Conservation (phyloP, 2,329 filamentous ascomycete species). For the Orbilia oligospora region DNA sequence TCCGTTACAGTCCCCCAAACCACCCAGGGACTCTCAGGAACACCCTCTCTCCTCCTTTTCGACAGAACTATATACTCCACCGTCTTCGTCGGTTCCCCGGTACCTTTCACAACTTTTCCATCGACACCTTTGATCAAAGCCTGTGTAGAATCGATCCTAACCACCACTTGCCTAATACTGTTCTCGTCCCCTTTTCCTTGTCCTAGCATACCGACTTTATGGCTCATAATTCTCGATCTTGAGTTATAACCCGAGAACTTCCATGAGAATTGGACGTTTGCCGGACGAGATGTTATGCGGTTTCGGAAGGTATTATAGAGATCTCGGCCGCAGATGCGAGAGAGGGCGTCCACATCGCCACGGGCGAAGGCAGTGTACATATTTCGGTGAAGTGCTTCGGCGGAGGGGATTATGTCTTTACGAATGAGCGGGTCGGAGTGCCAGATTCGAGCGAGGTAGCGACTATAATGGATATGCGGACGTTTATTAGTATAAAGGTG, state of each 20-base stretch:
- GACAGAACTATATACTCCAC: constrained; percentile 63
- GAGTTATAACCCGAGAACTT: constrained; percentile 61
- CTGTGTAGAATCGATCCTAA: constrained; percentile 63
- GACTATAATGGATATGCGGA: constrained; percentile 28
- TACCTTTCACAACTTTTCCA: constrained; percentile 60
- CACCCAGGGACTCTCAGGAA: constrained; percentile 61
- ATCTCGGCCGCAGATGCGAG: constrained; percentile 62
- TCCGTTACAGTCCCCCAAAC: constrained; percentile 64
- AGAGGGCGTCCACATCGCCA: constrained; percentile 62
- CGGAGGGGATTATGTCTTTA: constrained; percentile 59
- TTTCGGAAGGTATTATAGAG: constrained; percentile 62
- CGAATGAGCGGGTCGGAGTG: constrained; percentile 46
- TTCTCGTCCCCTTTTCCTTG: constrained; percentile 45
- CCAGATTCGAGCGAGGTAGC: constrained; percentile 50
- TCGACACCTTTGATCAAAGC: constrained; percentile 60
- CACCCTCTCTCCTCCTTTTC: constrained; percentile 60
- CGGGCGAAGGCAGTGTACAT: constrained; percentile 64
- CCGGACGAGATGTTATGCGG: constrained; percentile 58
- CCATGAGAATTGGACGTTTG: constrained; percentile 61
- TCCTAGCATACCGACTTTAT: constrained; percentile 49
- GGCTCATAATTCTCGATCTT: constrained; percentile 60
- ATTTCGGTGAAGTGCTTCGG: constrained; percentile 61
- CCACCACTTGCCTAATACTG: constrained; percentile 62
- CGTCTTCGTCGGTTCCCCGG: constrained; percentile 60
- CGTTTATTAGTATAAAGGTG: background rate